phyloP scores from a whole-genome alignment of 352 stramenopile species.

The Phytophthora hibernalis region DNA sequence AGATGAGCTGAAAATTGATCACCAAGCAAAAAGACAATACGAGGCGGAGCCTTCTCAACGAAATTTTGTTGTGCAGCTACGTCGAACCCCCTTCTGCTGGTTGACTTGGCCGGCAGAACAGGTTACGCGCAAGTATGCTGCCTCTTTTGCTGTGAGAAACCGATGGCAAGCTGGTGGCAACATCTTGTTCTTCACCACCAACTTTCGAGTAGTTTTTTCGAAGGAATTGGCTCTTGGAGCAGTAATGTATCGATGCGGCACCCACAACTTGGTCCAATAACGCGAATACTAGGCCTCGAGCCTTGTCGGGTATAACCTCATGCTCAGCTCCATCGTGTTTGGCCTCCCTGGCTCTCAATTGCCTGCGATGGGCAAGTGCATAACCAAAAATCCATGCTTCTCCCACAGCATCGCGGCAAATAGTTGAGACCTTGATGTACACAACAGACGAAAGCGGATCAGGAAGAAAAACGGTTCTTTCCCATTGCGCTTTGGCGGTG shows the following conservation, averaged over 20 bases:
- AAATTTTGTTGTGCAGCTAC: background rate
- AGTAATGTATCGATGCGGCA: slow-evolving; percentile 34
- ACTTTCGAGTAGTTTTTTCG: slow-evolving; percentile 23
- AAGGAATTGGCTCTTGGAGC: slow-evolving; percentile 35
- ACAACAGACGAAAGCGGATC: slow-evolving; percentile 30
- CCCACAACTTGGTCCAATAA: slow-evolving; percentile 32
- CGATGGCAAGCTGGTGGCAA: background rate
- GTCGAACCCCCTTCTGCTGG: background rate
- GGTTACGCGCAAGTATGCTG: slow-evolving; percentile 7
- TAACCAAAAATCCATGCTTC: slow-evolving; percentile 40
- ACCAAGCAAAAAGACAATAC: background rate
- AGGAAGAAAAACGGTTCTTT: slow-evolving; percentile 25
- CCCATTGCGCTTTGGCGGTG: slow-evolving; percentile 9
- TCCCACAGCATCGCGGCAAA: slow-evolving; percentile 37
- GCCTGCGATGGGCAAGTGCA: slow-evolving; percentile 26
- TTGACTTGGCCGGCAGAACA: slow-evolving; percentile 35
- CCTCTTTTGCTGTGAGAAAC: slow-evolving; percentile 11
- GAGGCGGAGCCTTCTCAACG: background rate
- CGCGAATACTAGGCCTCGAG: slow-evolving; percentile 32
- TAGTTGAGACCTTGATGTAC: slow-evolving; percentile 35
- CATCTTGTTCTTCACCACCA: background rate
- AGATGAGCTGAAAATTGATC: background rate
- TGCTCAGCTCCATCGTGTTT: slow-evolving; percentile 20
- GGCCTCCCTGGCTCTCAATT: background rate
- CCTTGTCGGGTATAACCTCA: slow-evolving; percentile 27